Evolutionary conservation across 495 filamentous ascomycete species (phyloP).

Genomic region (Daldinia loculata): DNA sequence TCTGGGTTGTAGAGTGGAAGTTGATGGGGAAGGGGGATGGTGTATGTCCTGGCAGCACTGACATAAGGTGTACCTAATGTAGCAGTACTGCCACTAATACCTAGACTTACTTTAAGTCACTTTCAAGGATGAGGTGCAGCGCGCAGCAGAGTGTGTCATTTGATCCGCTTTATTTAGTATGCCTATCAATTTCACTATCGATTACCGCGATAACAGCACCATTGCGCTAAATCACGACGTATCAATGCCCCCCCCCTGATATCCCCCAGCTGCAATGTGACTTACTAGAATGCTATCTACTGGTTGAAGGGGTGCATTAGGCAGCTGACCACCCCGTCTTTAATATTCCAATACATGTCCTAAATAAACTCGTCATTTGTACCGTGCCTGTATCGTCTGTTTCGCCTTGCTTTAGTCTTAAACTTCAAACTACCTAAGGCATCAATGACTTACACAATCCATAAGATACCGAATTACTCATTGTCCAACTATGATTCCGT

Average conservation of each 20-base stretch:
- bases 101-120: not conserved
- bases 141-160: slow-evolving; percentile 40
- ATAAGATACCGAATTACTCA: slow-evolving; percentile 6
- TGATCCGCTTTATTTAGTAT: slow-evolving; percentile 29
- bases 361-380: slow-evolving; percentile 3
- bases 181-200: slow-evolving; percentile 36
- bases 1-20: not conserved
- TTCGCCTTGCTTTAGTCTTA: not conserved
- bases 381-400: not conserved
- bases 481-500: not conserved
- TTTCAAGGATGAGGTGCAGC: slow-evolving; percentile 30
- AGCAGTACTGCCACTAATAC: not conserved
- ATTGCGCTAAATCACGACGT: slow-evolving; percentile 25
- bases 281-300: slow-evolving; percentile 10
- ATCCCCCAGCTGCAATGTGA: slow-evolving; percentile 25
- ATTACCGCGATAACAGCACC: slow-evolving; percentile 34
- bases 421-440: not conserved
- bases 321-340: slow-evolving; percentile 36
- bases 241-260: slow-evolving; percentile 19
- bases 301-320: slow-evolving; percentile 32
- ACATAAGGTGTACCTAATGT: too few species aligned
- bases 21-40: not conserved
- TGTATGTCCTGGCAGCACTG: not conserved
- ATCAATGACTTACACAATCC: not conserved
- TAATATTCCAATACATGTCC: not conserved